phyloP scores from a whole-genome alignment of 2,329 filamentous ascomycete species.

The Aspergillus japonicus region DNA sequence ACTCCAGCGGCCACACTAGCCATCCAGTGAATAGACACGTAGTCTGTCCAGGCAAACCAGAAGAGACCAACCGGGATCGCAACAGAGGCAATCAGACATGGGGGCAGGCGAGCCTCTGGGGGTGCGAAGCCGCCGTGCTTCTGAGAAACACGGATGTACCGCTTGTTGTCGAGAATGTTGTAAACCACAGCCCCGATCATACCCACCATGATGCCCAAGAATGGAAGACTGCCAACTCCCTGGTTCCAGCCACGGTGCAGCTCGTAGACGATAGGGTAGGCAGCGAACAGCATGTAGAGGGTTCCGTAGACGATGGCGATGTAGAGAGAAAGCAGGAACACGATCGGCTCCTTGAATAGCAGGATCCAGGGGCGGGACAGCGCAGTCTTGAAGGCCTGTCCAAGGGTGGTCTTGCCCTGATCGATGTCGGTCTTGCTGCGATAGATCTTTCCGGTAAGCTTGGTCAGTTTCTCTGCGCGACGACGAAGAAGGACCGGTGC shows the following conservation, averaged over 20 bases:
- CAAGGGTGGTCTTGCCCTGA: constrained; percentile 43
- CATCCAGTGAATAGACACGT: constrained; percentile 42
- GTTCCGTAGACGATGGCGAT: constrained; percentile 54
- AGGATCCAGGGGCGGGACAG: constrained; percentile 51
- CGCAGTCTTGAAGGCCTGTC: constrained; percentile 47
- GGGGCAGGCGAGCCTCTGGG: constrained; percentile 58
- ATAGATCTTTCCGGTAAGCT: constrained; percentile 52
- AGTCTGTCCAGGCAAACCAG: constrained; percentile 62
- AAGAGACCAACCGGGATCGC: constrained; percentile 58
- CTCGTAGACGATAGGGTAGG: constrained; percentile 53
- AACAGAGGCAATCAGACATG: constrained; percentile 50
- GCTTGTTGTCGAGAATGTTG: constrained; percentile 43
- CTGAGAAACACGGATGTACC: constrained; percentile 42
- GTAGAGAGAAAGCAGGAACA: constrained; percentile 51
- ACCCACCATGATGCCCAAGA: constrained; percentile 49
- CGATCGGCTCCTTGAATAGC: constrained; percentile 52
- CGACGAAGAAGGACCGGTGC: constrained; percentile 52
- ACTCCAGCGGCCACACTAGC: constrained; percentile 37
- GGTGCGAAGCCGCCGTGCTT: constrained; percentile 57
- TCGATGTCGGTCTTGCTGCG: constrained; percentile 40
- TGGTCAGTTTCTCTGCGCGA: constrained; percentile 49
- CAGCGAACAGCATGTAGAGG: constrained; percentile 54
- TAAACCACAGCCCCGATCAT: constrained; percentile 42
- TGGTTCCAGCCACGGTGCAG: constrained; percentile 47
- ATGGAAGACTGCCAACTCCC: constrained; percentile 49